Percentiles rank a stretch among this genome's conserved stretches.
These are phyloP conservation scores for Aspergillus ibericus DNA, from an alignment of 2,329 filamentous ascomycete genomes.

Conservation along the genomic window DNA sequence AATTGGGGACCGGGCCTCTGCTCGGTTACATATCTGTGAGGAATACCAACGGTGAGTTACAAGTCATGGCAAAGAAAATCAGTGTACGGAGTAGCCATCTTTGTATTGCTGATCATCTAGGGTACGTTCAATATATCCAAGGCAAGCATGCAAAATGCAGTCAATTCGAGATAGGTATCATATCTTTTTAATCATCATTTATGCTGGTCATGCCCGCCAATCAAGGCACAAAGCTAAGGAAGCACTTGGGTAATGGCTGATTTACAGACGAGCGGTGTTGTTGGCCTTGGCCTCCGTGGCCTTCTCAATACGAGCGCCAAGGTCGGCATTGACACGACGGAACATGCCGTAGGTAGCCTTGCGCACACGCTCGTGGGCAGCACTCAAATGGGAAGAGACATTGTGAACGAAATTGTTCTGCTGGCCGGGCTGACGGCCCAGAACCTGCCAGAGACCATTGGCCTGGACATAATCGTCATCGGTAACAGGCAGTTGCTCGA, in stretches of 20 bases:
- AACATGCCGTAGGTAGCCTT: slow-evolving; percentile 64
- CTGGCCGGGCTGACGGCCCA: slow-evolving; percentile 52
- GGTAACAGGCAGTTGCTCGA: slow-evolving; percentile 44
- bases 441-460: slow-evolving; percentile 45
- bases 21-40: background rate
- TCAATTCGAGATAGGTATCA: background rate
- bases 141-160: background rate
- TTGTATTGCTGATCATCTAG: no score
- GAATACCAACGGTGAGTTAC: no score
- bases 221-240: background rate
- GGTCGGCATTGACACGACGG: slow-evolving; percentile 53
- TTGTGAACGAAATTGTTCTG: slow-evolving; percentile 64
- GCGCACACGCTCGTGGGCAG: slow-evolving; percentile 56
- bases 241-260: background rate
- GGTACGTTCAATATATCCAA: background rate
- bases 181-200: background rate
- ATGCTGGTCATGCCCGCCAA: background rate
- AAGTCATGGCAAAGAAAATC: no score
- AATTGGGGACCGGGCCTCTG: no score
- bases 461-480: slow-evolving; percentile 49
- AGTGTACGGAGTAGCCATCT: no score
- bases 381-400: slow-evolving; percentile 57
- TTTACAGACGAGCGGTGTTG: slow-evolving; percentile 31
- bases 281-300: slow-evolving; percentile 49
- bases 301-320: slow-evolving; percentile 55